Evolutionary conservation across 768 basidiomycete genomes (phyloP), one percentile per base, ranked within the genome.

Genomic region (Gautieria morchelliformis): DNA sequence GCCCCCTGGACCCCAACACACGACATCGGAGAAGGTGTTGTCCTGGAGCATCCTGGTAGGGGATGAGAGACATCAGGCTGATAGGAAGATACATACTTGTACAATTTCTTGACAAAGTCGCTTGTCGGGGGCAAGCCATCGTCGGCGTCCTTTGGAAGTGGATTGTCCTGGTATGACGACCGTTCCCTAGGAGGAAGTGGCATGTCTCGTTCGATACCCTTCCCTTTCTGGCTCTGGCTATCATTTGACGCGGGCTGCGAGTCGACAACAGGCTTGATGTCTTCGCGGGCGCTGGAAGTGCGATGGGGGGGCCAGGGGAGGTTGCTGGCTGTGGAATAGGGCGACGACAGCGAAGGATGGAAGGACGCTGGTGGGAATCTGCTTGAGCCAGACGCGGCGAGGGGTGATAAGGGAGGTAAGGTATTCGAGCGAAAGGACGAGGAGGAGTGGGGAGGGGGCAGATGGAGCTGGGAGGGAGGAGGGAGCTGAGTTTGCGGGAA

Each of bases 81-180:
- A 24, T 37, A 47, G 19, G 37, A 17, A 40, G 24, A 48, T 1
- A 72, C 79, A 60, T 45, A 93, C 92, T 87, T 89, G 86, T 87
- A 93, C 9, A 95, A 73, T 68, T 93, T 94, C 75, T 93, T 93
- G 62, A 94, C 92, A 68, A 95, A 95, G 71, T 94, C 92, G 64
- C 83, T 85, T 33, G 93, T 88, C n/a, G 86, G 81, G 1, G 89
- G 85, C 87, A 90, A 86, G 57, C 77, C 75, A 65, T 90, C 89
- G 58, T 90, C 89, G 10, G 58, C 51, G 39, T 78, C 77, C 33
- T 72, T 72, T 58, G 67, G 56, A 22, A 17, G 20, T 35, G 44
- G 53, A 32, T 30, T 20, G 59, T 42, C 41, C 4, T 19, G 27
- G 60, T 40, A 52, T 53, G 53, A 52, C 48, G 53, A 52, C 20